A percentile compares a stretch with the other conserved stretches of the same genome.
These are phyloP conservation scores for Penicillium coprophilum DNA, from an alignment of 495 filamentous ascomycete genomes.

Conservation along the genomic window DNA sequence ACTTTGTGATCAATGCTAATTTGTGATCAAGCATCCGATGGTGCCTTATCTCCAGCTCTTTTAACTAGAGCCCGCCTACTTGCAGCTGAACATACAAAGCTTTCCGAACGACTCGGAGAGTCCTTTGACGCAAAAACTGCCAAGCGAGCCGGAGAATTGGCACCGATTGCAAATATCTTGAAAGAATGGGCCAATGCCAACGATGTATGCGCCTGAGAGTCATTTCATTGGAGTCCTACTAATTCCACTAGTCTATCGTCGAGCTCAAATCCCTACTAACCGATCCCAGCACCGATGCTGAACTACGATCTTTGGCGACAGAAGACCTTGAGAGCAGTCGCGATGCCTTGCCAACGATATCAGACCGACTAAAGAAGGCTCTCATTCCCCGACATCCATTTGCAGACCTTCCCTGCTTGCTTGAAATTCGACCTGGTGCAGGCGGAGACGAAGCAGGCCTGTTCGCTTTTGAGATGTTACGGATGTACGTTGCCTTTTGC, in stretches of 20 bases:
- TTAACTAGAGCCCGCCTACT: conserved; percentile 64
- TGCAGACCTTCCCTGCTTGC: conserved; percentile 82
- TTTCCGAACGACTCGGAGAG: conserved; percentile 54
- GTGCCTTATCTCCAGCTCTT: conserved; percentile 56
- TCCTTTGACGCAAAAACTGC: conserved; percentile 72
- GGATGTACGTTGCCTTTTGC: conserved; percentile 88
- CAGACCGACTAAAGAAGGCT: conserved; percentile 63
- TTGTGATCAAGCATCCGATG: conserved; percentile 38
- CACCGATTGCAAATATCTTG: conserved; percentile 63
- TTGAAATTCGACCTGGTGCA: conserved; percentile 92
- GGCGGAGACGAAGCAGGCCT: conserved; percentile 88
- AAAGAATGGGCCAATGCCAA: conserved; percentile 59
- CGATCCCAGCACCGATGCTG: conserved; percentile 60
- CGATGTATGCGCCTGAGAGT: conserved; percentile 30
- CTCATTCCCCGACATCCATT: conserved; percentile 91
- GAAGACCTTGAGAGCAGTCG: conserved; percentile 72
- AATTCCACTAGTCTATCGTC: conserved; percentile 46
- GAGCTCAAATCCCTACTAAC: conserved; percentile 59
- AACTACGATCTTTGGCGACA: conserved; percentile 65
- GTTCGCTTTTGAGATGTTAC: conserved; percentile 81
- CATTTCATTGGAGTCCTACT: conserved; percentile 1
- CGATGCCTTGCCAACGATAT: conserved; percentile 56
- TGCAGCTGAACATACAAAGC: conserved; percentile 63
- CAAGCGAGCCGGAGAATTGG: conserved; percentile 75
- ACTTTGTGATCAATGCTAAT: conserved; percentile 6